Base-by-base conservation (phyloP, 257 asterid genomes). In the Cinchona pubescens region DNA sequence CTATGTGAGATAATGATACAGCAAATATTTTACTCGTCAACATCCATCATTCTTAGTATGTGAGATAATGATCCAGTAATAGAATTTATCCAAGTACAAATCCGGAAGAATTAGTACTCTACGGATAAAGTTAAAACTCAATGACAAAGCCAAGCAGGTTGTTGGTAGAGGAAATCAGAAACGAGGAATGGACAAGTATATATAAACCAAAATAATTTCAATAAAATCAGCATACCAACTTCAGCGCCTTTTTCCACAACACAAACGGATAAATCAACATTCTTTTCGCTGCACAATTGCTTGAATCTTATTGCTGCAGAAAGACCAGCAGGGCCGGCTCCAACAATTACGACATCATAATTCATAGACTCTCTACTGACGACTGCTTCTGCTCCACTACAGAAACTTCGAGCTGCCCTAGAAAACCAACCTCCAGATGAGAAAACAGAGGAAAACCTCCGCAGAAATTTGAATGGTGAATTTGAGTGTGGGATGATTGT, bases 241-340 rank as follows among this genome's bases (percentile, higher is more conserved):
- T 95, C 92, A 75, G 99, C 97, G 42, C 99, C 98, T 82, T 95
- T 95, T 88, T 95, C 99, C 62, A 95, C 95, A 55, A 95, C 94
- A 74, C 99, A 95, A 15, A 95, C 96, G 0, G 99, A 91, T 32
- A 95, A 80, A 84, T 95, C 94, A 71, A 86, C 86, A 76, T 88
- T 89, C 13, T 86, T 92, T 76, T 87, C 88, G 78, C 79, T 82
- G 86, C 99, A 90, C 69, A 95, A 75, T 45, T 95, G 99, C 84
- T 95, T 95, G 88, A 95, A 80, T 73, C 84, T 85, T 73, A 95
- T 92, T 42, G 99, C 99, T 13, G 99, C 97, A 4, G 99, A 95
- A 63, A 95, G 78, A 12, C 99, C 99, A 81, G 99, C 97, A 60
- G 99, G 98, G 2, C 99, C 99, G 10, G 96, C 99, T 75, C 99